Percentiles rank a stretch among this genome's conserved stretches.
Evolutionary conservation across 805 yeast species (phyloP).

Genomic region (Candida patagonica): DNA sequence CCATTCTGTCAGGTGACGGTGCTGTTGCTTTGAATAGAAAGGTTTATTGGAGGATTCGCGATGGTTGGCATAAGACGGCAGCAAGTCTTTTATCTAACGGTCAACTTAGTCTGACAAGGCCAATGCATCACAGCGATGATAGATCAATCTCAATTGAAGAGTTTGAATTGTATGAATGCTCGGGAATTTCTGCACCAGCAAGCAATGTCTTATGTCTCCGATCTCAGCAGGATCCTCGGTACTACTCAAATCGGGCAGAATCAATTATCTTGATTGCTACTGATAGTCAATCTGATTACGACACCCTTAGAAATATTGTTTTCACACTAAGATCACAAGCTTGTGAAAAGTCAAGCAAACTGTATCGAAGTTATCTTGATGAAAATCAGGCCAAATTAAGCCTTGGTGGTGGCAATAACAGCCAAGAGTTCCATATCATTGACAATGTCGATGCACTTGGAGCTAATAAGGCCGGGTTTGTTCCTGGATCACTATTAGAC

Average conservation of each 20-base stretch:
- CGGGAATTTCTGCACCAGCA: slow-evolving; percentile 12
- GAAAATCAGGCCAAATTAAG: neutral
- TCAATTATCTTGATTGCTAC: slow-evolving; percentile 18
- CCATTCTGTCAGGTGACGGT: slow-evolving; percentile 18
- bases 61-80: neutral
- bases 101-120: neutral
- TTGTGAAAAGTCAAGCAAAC: neutral
- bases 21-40: neutral
- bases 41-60: neutral
- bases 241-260: slow-evolving; percentile 13
- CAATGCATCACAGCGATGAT: neutral
- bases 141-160: neutral
- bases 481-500: no score
- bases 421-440: neutral
- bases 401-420: neutral
- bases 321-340: slow-evolving; percentile 21
- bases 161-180: slow-evolving; percentile 2
- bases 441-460: no score
- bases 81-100: neutral
- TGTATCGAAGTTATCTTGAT: neutral
- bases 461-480: no score
- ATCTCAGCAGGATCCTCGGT: slow-evolving; percentile 16
- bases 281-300: slow-evolving; percentile 19
- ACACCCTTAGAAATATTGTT: slow-evolving; percentile 22
- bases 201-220: slow-evolving; percentile 18